Evolutionary conservation across 176 grass and related monocot genomes (phyloP).

Genomic region (Oryza punctata): DNA sequence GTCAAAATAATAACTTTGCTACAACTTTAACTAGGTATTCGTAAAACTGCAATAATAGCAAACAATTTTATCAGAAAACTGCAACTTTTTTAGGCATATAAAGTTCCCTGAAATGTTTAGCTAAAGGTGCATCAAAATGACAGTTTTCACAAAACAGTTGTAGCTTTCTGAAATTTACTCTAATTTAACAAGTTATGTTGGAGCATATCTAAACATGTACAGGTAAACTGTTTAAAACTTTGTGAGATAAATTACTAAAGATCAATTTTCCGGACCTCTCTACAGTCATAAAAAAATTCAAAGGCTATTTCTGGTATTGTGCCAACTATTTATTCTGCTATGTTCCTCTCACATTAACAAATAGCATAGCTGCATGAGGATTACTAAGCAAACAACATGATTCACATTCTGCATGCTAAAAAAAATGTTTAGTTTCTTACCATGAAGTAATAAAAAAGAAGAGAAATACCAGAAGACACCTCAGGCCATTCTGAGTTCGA

Average conservation of each 20-base stretch:
- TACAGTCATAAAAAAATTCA: neutral
- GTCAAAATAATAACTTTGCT: too few relatives aligned
- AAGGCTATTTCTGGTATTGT: neutral
- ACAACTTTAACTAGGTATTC: too few relatives aligned
- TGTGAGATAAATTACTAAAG: conserved; percentile 9
- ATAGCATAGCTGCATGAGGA: neutral
- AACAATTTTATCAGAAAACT: too few relatives aligned
- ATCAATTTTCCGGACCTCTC: neutral
- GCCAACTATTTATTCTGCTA: neutral
- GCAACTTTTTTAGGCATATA: too few relatives aligned
- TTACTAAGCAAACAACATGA: conserved; percentile 17
- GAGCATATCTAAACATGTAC: neutral
- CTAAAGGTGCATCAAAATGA: neutral
- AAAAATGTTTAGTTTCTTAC: conserved; percentile 61
- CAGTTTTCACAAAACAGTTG: neutral
- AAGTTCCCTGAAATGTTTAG: neutral
- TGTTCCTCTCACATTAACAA: neutral
- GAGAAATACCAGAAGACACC: conserved; percentile 80
- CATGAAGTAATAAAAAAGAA: conserved; percentile 87
- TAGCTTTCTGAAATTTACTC: neutral
- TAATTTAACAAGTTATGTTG: neutral
- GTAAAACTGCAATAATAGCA: too few relatives aligned
- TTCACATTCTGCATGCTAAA: neutral
- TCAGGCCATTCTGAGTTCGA: conserved; percentile 81
- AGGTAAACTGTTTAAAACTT: conserved; percentile 8